Percentiles rank a stretch among this genome's conserved stretches.
Evolutionary conservation across 768 basidiomycete genomes (phyloP).

Genomic region (Holtermannia corniformis): DNA sequence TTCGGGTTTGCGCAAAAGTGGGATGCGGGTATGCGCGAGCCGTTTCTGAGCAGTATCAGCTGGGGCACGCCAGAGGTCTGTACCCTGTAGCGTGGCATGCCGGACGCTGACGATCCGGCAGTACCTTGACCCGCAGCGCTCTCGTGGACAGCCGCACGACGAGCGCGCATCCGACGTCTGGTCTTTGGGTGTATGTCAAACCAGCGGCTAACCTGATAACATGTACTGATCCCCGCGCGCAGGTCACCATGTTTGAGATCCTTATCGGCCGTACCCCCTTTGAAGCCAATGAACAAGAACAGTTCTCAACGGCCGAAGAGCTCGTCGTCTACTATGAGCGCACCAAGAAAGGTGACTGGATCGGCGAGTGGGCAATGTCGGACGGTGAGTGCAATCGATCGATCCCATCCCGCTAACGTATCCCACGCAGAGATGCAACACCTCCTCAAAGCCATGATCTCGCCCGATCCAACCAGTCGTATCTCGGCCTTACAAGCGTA

Average conservation of each 20-base stretch:
- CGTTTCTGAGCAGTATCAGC: conserved; percentile 30
- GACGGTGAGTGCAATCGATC: conserved; percentile 42
- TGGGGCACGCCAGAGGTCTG: conserved; percentile 79
- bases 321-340: conserved; percentile 78
- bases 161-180: conserved; percentile 71
- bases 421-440: conserved; percentile 28
- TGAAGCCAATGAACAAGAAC: conserved; percentile 55
- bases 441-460: conserved; percentile 31
- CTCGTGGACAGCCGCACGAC: conserved; percentile 78
- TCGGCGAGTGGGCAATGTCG: conserved; percentile 68
- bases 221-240: conserved; percentile 59
- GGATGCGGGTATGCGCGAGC: conserved; percentile 47
- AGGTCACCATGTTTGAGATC: conserved; percentile 86
- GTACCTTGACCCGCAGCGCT: conserved; percentile 89
- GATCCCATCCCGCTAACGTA: background rate
- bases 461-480: conserved; percentile 24
- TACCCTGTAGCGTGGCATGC: background rate
- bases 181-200: conserved; percentile 42
- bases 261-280: conserved; percentile 87
- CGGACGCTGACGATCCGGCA: conserved; percentile 33
- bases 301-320: conserved; percentile 67
- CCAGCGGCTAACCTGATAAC: background rate
- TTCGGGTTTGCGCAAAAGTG: conserved; percentile 94
- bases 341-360: conserved; percentile 70
- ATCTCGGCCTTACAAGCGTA: conserved; percentile 31